Evolutionary conservation across 306 rosid species (phyloP).

Genomic region (Cicer judaicum): DNA sequence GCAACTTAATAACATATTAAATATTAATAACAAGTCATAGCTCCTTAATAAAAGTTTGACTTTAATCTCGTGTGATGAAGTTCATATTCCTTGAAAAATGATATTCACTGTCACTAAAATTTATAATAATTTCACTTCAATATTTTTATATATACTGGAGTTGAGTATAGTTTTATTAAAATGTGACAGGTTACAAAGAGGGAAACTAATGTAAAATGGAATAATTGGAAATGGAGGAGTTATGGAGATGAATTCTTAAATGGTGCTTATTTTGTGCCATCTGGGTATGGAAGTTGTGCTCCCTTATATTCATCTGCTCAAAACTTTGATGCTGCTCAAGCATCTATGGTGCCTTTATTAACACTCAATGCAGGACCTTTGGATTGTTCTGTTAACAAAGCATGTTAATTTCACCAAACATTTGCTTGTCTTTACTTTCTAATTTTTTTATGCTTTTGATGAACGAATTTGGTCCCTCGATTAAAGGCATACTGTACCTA

Average conservation of each 20-base stretch:
- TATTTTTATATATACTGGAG: not conserved
- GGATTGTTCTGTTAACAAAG: constrained; percentile 53
- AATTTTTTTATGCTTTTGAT: not conserved
- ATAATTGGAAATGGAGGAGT: constrained; percentile 82
- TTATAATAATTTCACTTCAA: no score
- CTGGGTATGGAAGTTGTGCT: constrained; percentile 82
- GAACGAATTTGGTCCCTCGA: no score
- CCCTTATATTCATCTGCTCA: constrained; percentile 63
- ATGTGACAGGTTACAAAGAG: constrained; percentile 75
- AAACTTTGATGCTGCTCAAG: constrained; percentile 54
- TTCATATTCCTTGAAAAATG: no score
- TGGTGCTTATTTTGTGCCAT: constrained; percentile 85
- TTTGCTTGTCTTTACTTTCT: not conserved
- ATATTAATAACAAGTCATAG: no score
- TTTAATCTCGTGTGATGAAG: no score
- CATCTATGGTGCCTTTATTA: constrained; percentile 64
- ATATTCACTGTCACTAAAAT: no score
- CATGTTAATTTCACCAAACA: constrained; percentile 50
- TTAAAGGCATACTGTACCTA: no score
- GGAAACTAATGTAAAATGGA: constrained; percentile 60
- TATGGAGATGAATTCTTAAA: constrained; percentile 65
- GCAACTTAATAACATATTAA: no score
- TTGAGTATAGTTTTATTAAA: not conserved
- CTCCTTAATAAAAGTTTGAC: no score
- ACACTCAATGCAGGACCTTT: constrained; percentile 77